Base-by-base conservation (phyloP, 192 early-diverging fungal species). In the Spinellus fusiger region DNA sequence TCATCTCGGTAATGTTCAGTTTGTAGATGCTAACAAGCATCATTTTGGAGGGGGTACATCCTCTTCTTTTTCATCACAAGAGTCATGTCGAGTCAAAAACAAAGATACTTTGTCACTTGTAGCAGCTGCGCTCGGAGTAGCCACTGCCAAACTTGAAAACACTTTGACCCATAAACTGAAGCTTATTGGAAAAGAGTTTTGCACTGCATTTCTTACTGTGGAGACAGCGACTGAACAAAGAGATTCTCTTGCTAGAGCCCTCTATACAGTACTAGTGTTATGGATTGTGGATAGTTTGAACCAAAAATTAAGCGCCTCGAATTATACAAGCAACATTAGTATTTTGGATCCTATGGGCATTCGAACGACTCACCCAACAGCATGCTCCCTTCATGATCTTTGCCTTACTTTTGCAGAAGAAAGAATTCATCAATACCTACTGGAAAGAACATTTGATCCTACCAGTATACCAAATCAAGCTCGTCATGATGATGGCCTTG, bases 1-100 rank as follows among this genome's bases (percentile, higher is more conserved):
- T 65, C 93, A 95, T 58, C 70, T 98, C 23, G 93, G 94, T 29
- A 93, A 95, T 54, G 69, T 94, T n/a, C 77, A 84, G 55, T 98
- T 98, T 64, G 56, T 77, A 2, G 89, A 86, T 54, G 74, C 73
- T 9, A 66, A 56, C 20, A 69, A 81, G 50, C 76, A 84, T 40
- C 49, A 50, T 13, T 61, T 61, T 59, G 56, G 56, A 12, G 35
- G 49, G 8, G 12, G 26, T 4, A 15, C 29, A 1, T 51, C 47
- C 2, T 13, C 22, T 23, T 38, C 29, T 1, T n/a, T 31, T 18
- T 34, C 59, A 13, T 46, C 46, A 77, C 73, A 87, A 57, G 89
- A 89, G 33, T 67, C 85, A 0, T 86, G 85, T 55, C 61, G 67
- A 0, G 77, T 90, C 22, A 89, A 83, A 60, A 91, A 93, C 66